Percentiles rank a stretch among this genome's conserved stretches.
phyloP scores from a whole-genome alignment of 2,329 filamentous ascomycete species.

The Aspergillus nomiae region DNA sequence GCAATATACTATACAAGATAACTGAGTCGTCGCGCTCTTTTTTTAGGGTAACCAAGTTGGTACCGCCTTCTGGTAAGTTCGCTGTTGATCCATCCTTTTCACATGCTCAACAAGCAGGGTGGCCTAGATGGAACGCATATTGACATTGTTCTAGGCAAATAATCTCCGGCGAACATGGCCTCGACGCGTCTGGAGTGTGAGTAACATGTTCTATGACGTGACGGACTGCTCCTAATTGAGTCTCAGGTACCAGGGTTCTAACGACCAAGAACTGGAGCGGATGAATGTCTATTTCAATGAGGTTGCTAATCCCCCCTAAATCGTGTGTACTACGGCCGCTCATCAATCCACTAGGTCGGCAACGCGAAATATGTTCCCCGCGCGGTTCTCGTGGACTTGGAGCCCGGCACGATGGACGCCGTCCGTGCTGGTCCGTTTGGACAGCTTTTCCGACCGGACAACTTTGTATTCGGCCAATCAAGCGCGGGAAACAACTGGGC shows the following conservation, averaged over 20 bases:
- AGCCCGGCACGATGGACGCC: conserved; percentile 99
- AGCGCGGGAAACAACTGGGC: conserved; percentile 99
- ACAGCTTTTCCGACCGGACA: conserved; percentile 99
- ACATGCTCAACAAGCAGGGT: not conserved
- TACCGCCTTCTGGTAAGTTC: conserved; percentile 93
- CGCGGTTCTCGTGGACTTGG: conserved; percentile 98
- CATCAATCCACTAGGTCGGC: conserved; percentile 45
- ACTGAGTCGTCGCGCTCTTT: conserved; percentile 23
- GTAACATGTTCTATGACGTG: conserved; percentile 41
- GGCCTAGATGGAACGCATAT: conserved; percentile 18
- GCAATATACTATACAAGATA: conserved; percentile 22
- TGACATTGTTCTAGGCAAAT: conserved; percentile 64
- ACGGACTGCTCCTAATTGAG: not conserved
- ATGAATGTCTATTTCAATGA: conserved; percentile 99
- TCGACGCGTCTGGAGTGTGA: conserved; percentile 95
- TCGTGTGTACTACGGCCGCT: conserved; percentile 1
- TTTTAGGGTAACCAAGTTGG: conserved; percentile 98
- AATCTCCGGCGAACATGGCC: conserved; percentile 89
- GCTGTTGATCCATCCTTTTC: not conserved
- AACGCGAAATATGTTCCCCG: conserved; percentile 99
- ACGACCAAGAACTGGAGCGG: conserved; percentile 98
- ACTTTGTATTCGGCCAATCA: conserved; percentile 99
- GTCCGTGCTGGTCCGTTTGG: conserved; percentile 97
- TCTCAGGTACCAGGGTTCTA: conserved; percentile 88
- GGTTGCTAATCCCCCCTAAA: conserved; percentile 48